phyloP scores from a whole-genome alignment of 768 basidiomycete species.

The Favolaschia claudopus region DNA sequence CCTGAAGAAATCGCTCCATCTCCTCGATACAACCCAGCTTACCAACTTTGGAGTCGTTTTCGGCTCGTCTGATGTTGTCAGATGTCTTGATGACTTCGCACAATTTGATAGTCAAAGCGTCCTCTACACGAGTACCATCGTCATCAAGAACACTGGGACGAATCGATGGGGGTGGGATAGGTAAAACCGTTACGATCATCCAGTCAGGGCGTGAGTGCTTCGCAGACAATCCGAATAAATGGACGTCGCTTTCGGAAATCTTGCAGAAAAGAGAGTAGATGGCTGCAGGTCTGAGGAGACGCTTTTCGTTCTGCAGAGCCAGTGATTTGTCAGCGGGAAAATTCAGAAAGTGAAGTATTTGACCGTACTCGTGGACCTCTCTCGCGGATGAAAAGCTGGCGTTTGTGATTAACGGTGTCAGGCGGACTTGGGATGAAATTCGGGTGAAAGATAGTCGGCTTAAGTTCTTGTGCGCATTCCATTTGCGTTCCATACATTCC shows the following conservation, averaged over 20 bases:
- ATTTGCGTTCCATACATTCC: too few relatives aligned
- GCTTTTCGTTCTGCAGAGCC: constrained; percentile 54
- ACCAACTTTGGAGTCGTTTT: constrained; percentile 95
- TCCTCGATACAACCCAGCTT: constrained; percentile 96
- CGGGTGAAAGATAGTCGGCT: too few relatives aligned
- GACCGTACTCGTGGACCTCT: too few relatives aligned
- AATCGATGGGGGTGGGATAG: constrained; percentile 97
- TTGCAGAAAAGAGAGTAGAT: constrained; percentile 25
- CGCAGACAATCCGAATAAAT: constrained; percentile 75
- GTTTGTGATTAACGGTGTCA: too few relatives aligned
- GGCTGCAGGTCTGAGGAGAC: constrained; percentile 18
- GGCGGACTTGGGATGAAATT: too few relatives aligned
- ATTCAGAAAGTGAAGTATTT: too few relatives aligned
- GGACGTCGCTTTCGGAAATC: constrained; percentile 19
- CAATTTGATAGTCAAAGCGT: constrained; percentile 97
- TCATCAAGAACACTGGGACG: constrained; percentile 98
- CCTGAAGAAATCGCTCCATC: constrained; percentile 96
- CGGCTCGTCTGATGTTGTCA: constrained; percentile 88
- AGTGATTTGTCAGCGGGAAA: too few relatives aligned
- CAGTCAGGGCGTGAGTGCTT: constrained; percentile 98
- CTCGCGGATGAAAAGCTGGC: too few relatives aligned
- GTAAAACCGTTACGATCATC: constrained; percentile 99
- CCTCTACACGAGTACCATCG: constrained; percentile 95
- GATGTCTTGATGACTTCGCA: constrained; percentile 97
- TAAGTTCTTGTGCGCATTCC: too few relatives aligned